Percentiles rank a stretch among this genome's conserved stretches.
phyloP scores from a whole-genome alignment of 2,329 filamentous ascomycete species.

The Beauveria rudraprayagi region DNA sequence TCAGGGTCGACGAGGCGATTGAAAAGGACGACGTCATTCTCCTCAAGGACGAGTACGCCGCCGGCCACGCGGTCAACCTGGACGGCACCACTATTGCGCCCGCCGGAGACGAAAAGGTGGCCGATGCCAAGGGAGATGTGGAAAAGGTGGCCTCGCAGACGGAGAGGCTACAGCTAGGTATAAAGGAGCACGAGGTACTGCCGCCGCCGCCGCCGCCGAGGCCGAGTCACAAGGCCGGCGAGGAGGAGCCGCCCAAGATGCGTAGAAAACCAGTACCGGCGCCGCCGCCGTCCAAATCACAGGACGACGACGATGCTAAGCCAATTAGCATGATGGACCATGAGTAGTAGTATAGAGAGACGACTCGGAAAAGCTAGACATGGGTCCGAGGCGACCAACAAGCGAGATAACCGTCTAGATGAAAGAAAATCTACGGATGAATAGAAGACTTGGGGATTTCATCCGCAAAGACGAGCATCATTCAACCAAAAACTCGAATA shows the following conservation, averaged over 20 bases:
- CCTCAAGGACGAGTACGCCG: slow-evolving; percentile 30
- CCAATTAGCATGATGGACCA: background rate
- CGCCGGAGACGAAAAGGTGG: slow-evolving; percentile 3
- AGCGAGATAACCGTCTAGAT: too few relatives aligned
- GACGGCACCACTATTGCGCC: slow-evolving; percentile 15
- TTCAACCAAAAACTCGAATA: too few relatives aligned
- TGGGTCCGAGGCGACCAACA: background rate
- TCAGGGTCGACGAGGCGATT: slow-evolving; percentile 37
- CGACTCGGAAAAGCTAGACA: background rate
- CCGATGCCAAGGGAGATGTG: background rate
- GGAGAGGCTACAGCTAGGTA: background rate
- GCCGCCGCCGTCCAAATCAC: background rate
- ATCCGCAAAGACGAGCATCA: too few relatives aligned
- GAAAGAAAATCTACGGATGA: too few relatives aligned
- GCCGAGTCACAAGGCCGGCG: background rate
- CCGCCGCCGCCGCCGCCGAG: background rate
- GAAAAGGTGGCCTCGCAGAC: background rate
- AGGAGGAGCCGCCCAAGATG: background rate
- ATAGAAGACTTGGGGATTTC: too few relatives aligned
- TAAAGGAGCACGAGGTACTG: background rate
- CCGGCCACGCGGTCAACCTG: slow-evolving; percentile 25
- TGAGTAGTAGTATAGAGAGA: background rate
- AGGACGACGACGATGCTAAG: background rate
- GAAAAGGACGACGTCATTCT: slow-evolving; percentile 45
- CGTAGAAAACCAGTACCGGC: slow-evolving; percentile 2